These are phyloP conservation scores for Triticum dicoccoides DNA, from an alignment of 176 grass and related monocot genomes.

Conservation along the genomic window DNA sequence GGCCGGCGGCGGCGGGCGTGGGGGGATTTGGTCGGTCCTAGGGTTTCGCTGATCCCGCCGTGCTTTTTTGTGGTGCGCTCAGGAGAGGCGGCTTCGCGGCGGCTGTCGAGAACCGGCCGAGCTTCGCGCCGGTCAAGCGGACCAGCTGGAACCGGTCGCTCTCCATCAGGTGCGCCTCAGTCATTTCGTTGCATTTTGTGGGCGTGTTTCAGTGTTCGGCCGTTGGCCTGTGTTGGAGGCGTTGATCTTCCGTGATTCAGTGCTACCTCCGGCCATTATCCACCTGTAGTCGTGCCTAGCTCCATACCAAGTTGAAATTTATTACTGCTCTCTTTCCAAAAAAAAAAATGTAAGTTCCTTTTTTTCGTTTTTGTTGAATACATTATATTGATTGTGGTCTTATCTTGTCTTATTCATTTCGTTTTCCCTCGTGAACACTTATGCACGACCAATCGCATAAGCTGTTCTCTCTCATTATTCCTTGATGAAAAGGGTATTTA, in stretches of 20 bases:
- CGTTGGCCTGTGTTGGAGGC: background rate
- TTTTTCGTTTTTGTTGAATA: background rate
- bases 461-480: background rate
- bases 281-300: background rate
- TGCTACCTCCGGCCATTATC: background rate
- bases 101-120: conserved; percentile 41
- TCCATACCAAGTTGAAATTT: background rate
- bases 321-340: background rate
- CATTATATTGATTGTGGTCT: background rate
- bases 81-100: conserved; percentile 26
- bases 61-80: background rate
- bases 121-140: conserved; percentile 51
- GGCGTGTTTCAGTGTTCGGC: background rate
- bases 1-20: background rate
- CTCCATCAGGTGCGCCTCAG: conserved; percentile 75
- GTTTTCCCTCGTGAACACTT: background rate
- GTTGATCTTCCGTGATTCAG: background rate
- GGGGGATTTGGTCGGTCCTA: background rate
- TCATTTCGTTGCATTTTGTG: background rate
- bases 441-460: background rate
- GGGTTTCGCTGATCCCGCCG: background rate
- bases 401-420: background rate
- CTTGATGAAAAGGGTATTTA: background rate
- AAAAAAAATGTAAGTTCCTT: too few species aligned
- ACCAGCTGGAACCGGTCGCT: conserved; percentile 90